These are phyloP conservation scores for Ramaria sp. DNA, from an alignment of 768 basidiomycete species.

Conservation along the genomic window DNA sequence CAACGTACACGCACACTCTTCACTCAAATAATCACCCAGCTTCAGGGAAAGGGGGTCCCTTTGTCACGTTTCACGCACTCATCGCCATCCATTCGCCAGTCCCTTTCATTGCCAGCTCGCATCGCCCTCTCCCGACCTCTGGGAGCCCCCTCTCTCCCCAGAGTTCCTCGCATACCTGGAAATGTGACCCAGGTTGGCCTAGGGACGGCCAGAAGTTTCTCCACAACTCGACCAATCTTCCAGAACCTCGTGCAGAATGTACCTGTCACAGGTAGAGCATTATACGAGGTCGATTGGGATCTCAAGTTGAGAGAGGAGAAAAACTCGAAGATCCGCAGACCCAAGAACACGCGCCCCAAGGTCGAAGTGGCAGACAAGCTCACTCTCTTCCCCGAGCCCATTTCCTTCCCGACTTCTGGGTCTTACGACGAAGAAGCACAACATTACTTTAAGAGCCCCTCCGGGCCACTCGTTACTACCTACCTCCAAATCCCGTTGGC, in stretches of 20 bases:
- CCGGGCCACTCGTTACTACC: constrained; percentile 40
- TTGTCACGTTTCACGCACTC: not conserved
- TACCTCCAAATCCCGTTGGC: constrained; percentile 67
- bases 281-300: constrained; percentile 68
- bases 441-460: constrained; percentile 45
- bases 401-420: constrained; percentile 18
- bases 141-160: constrained; percentile 41
- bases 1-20: not conserved
- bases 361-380: constrained; percentile 6
- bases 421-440: constrained; percentile 27
- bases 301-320: constrained; percentile 38
- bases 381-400: not conserved
- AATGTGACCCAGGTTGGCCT: constrained; percentile 60
- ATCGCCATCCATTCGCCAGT: not conserved
- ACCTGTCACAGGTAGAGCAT: constrained; percentile 62
- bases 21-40: not conserved
- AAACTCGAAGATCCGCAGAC: constrained; percentile 10
- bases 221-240: constrained; percentile 63
- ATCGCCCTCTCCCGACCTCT: constrained; percentile 39
- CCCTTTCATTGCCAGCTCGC: constrained; percentile 43
- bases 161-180: constrained; percentile 37
- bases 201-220: constrained; percentile 67
- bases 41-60: not conserved
- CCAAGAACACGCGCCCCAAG: constrained; percentile 15
- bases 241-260: constrained; percentile 73